Percentiles rank a stretch among this genome's conserved stretches.
phyloP scores from a whole-genome alignment of 2,329 filamentous ascomycete species.

The Fusarium scirpi region DNA sequence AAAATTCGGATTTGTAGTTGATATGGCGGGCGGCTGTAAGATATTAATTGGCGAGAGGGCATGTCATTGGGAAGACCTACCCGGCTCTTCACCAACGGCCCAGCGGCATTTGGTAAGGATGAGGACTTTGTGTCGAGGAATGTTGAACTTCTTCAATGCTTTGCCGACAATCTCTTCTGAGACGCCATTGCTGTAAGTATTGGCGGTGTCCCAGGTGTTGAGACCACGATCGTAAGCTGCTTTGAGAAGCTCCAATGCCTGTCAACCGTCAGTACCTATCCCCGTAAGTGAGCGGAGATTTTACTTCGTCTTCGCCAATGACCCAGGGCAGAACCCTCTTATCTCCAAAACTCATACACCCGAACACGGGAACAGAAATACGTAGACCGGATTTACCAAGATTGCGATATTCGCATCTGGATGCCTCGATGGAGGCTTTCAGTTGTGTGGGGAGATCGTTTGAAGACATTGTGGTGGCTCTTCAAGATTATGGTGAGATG shows the following conservation, averaged over 20 bases:
- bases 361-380: slow-evolving; percentile 25
- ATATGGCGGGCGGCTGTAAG: slow-evolving; percentile 12
- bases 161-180: slow-evolving; percentile 36
- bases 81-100: slow-evolving; percentile 34
- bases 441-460: slow-evolving; percentile 22
- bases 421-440: slow-evolving; percentile 25
- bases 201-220: slow-evolving; percentile 37
- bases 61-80: fast-evolving
- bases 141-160: slow-evolving; percentile 29
- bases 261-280: too few relatives aligned
- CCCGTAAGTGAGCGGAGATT: too few relatives aligned
- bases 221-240: slow-evolving; percentile 37
- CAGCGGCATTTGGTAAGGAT: slow-evolving; percentile 36
- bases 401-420: slow-evolving; percentile 38
- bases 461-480: background rate
- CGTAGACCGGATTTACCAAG: slow-evolving; percentile 20
- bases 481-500: too few relatives aligned
- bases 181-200: slow-evolving; percentile 27
- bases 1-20: slow-evolving; percentile 21
- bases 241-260: slow-evolving; percentile 32
- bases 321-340: slow-evolving; percentile 32
- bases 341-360: slow-evolving; percentile 37
- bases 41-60: fast-evolving
- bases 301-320: slow-evolving; percentile 23
- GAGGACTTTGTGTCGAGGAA: slow-evolving; percentile 32